phyloP scores from a whole-genome alignment of 2,329 filamentous ascomycete genomes.

The Pseudocercospora vitis region DNA sequence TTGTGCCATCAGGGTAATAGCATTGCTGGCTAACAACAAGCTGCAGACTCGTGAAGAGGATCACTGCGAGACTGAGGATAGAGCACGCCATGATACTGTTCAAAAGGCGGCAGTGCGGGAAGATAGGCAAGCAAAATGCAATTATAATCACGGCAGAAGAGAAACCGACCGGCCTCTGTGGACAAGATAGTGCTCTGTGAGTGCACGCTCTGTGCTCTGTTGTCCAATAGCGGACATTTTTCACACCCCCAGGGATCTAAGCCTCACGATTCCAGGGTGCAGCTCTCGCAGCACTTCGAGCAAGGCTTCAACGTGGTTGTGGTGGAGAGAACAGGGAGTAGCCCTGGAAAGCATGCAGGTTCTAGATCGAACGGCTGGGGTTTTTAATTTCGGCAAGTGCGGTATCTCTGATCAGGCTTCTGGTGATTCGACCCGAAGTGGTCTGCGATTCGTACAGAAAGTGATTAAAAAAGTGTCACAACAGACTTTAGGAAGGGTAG shows the following conservation, averaged over 20 bases:
- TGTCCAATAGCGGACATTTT: constrained; percentile 45
- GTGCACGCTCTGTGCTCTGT: constrained; percentile 40
- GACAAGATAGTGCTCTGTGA: not conserved
- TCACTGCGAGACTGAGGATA: not conserved
- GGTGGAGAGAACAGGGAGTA: not conserved
- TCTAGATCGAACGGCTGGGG: not conserved
- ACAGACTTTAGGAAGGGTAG: too few species aligned
- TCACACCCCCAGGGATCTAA: not conserved
- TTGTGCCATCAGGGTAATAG: constrained; percentile 23
- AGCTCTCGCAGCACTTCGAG: not conserved
- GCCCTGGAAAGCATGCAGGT: not conserved
- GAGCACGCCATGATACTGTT: constrained; percentile 4
- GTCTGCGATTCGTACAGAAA: too few species aligned
- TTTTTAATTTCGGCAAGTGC: not conserved
- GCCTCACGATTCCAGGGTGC: not conserved
- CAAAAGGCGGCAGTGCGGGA: not conserved
- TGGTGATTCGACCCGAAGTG: not conserved
- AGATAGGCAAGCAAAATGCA: constrained; percentile 5
- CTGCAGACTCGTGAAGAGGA: not conserved
- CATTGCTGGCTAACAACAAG: constrained; percentile 16
- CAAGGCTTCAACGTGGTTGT: constrained; percentile 1
- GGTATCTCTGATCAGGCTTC: not conserved
- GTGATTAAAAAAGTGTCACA: too few species aligned
- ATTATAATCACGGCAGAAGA: too few species aligned
- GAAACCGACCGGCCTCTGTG: too few species aligned